Evolutionary conservation across 2,329 filamentous ascomycete species (phyloP).

Genomic region (Arthrobotrys sphaeroides): DNA sequence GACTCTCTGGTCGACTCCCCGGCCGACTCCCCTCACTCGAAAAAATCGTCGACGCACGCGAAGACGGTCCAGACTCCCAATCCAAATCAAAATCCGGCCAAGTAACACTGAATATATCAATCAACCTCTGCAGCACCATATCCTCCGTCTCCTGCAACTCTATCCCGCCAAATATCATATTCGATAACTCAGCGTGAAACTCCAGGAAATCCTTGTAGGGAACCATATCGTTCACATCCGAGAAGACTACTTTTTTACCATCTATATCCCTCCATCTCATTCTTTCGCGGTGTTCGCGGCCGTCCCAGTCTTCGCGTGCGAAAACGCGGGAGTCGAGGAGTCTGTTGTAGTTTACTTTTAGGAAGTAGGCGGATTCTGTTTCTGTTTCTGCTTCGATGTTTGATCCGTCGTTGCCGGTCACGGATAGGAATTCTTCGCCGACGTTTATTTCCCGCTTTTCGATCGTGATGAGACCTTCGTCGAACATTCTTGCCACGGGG

Average conservation of each 20-base stretch:
- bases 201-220: conserved; percentile 13
- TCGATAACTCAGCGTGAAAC: conserved; percentile 7
- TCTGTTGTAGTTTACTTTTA: background rate
- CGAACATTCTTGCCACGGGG: conserved; percentile 24
- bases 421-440: background rate
- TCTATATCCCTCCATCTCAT: conserved; percentile 25
- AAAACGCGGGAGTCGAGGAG: conserved; percentile 14
- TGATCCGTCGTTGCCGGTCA: no score
- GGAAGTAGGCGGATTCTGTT: background rate
- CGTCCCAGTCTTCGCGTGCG: conserved; percentile 14
- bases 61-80: background rate
- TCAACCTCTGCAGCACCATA: background rate
- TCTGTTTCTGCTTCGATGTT: background rate
- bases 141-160: background rate
- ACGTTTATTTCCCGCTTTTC: background rate
- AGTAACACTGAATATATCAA: background rate
- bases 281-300: background rate
- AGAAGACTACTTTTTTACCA: conserved; percentile 16
- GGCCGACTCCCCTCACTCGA: background rate
- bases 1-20: no score
- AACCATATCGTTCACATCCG: background rate
- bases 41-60: background rate
- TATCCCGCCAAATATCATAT: background rate
- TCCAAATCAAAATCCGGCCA: no score
- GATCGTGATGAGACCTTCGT: conserved; percentile 22